Evolutionary conservation across 2,329 filamentous ascomycete species (phyloP).

Genomic region (Ceratocystiopsis minuta): DNA sequence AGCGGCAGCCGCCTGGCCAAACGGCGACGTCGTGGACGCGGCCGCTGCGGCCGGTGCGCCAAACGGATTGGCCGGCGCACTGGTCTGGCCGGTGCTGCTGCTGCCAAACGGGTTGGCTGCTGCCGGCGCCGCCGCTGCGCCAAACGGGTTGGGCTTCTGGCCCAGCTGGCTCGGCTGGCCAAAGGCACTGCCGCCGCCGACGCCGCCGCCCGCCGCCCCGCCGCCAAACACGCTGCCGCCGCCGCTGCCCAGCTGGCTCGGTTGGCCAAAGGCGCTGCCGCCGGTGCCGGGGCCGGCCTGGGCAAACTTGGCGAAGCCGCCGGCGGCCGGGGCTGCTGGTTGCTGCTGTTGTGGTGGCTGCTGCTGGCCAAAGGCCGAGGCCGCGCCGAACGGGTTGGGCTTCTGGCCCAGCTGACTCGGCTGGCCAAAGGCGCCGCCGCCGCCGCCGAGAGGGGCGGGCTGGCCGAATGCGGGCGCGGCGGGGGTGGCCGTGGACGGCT

Average conservation of each 20-base stretch:
- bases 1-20: not conserved
- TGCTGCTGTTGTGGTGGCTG: not conserved
- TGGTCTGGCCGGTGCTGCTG: too few species aligned
- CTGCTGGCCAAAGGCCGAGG: slow-evolving; percentile 1
- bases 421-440: slow-evolving; percentile 6
- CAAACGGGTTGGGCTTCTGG: not conserved
- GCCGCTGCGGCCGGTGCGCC: slow-evolving; percentile 8
- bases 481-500: slow-evolving; percentile 13
- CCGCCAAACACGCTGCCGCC: slow-evolving; percentile 10
- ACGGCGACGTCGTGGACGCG: slow-evolving; percentile 1
- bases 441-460: too few species aligned
- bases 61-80: slow-evolving; percentile 21
- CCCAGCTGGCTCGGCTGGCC: slow-evolving; percentile 11
- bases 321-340: not conserved
- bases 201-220: not conserved
- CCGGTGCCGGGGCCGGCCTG: not conserved
- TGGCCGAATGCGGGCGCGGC: slow-evolving; percentile 21
- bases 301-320: slow-evolving; percentile 14
- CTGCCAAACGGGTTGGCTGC: slow-evolving; percentile 18
- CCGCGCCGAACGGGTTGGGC: slow-evolving; percentile 18
- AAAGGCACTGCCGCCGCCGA: slow-evolving; percentile 8
- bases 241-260: slow-evolving; percentile 11
- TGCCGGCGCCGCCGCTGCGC: slow-evolving; percentile 15
- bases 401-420: slow-evolving; percentile 10
- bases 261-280: slow-evolving; percentile 4